Base-by-base conservation (phyloP, 164 flowering plant genomes). In the Annona squamosa region DNA sequence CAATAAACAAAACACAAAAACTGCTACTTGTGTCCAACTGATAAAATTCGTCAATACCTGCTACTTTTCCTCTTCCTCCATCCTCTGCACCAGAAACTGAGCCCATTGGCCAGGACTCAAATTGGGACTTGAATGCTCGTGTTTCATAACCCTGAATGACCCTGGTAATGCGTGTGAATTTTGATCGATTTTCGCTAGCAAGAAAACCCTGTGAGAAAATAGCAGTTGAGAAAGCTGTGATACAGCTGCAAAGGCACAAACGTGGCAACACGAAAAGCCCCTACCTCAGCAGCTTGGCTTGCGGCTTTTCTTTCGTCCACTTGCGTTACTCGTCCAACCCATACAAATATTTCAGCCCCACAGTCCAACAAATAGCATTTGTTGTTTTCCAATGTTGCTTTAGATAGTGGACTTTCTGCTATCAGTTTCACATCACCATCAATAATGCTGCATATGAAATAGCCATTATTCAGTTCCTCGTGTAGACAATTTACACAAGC, bases 311-410 rank as follows among this genome's bases (percentile, higher is more conserved):
- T 92, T 48, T 96, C 98, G 71, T 96, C 99, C 72, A 93, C 80
- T 83, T 92, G 97, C 45, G 97, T 92, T 63, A 87, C 91, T n/a
- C 99, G 93, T 43, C 99, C 99, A 84, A 93, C 89, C 99, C 99
- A 96, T 74, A 93, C 82, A 86, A 89, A 92, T 10, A 96, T 81
- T 78, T 96, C 97, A 78, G 91, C 83, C 69, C 99, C 97, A 87
- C 98, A 89, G 74, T 96, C 99, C 80, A 96, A 79, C 61, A 96
- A 70, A 84, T 88, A 96, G 78, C 98, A 92, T 80, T 87, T 86
- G 80, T 90, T 87, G 84, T 89, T 96, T 80, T 96, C 97, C 86
- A 96, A 76, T 78, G 85, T 62, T 64, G 88, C 80, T 78, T 94
- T 96, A 43, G 98, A 89, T 66, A 96, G 87, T 80, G 88, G 91